Base-by-base conservation (phyloP, 768 basidiomycete species). In the Mycena sanguinolenta region DNA sequence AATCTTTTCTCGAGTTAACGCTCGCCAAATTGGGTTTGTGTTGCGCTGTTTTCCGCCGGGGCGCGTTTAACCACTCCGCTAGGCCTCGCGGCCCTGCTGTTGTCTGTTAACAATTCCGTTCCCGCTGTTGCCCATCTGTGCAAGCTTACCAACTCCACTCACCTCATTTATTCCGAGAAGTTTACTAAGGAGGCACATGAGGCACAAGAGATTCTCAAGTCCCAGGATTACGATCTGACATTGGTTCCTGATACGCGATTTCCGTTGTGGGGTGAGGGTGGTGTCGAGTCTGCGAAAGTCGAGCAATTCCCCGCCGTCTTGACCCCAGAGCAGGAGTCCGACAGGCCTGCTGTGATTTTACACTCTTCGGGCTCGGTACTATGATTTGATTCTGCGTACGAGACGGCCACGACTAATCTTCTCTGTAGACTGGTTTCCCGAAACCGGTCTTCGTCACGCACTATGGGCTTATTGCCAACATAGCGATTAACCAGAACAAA, bases 51-150 rank as follows among this genome's bases (percentile, higher is more conserved):
- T 10, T 34, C 32, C 6, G 10, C 55, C 16, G 14, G 25, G 16
- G 21, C 50, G 13, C 9, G 19, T 10, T 54, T 58, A 8, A 63
- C n/a, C 28, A 5, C 27, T 38, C 12, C 19, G 19, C n/a, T 39
- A 58, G 83, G 81, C 27, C 75, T 84, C 16, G 73, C 80, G 12
- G 73, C 83, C 17, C 76, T 85, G 16, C 74, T 85, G 2, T 67
- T 85, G 17, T 84, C 83, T 10, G 79, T 83, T 63, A 86, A 86
- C 78, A 87, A 86, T 75, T 85, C 84, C 0, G 75, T 82, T 0
- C 78, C 84, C 2, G 86, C 86, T 12, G 76, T 86, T 32, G 84
- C 83, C 0, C 84, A 86, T 75, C 76, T 88, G 38, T 78, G 77
- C 74, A 78, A 80, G 30, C 67, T 79, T 21, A 85, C 83, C 19